Evolutionary conservation across 2,329 filamentous ascomycete species (phyloP).

Genomic region (Diaporthe amygdali): DNA sequence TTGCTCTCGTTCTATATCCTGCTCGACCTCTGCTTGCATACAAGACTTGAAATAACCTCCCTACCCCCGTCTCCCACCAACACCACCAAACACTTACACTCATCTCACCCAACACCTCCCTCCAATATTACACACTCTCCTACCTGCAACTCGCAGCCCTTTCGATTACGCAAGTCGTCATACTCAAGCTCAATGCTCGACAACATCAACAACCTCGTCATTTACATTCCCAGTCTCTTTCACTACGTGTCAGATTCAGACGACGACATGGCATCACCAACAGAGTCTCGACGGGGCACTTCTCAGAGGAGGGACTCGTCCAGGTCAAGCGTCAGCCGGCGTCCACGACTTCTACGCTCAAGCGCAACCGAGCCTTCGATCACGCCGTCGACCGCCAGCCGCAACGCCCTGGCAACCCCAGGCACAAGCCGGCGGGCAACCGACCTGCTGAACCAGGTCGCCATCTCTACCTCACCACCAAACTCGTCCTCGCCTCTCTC

Average conservation of each 20-base stretch:
- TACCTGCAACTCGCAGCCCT: neutral
- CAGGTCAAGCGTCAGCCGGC: constrained; percentile 44
- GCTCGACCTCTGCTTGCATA: neutral
- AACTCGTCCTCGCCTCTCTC: constrained; percentile 40
- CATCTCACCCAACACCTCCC: neutral
- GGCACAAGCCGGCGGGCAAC: constrained; percentile 56
- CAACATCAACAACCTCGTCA: constrained; percentile 25
- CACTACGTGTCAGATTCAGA: constrained; percentile 22
- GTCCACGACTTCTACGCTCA: constrained; percentile 60
- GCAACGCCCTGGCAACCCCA: constrained; percentile 54
- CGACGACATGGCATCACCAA: constrained; percentile 36
- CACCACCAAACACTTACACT: neutral
- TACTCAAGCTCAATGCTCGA: constrained; percentile 19
- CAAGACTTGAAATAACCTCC: constrained; percentile 10
- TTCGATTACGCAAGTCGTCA: neutral
- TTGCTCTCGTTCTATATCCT: neutral
- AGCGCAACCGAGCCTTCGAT: constrained; percentile 63
- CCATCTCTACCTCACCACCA: constrained; percentile 49
- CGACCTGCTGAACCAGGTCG: constrained; percentile 60
- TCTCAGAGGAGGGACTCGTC: constrained; percentile 46
- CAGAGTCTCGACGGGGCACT: constrained; percentile 38
- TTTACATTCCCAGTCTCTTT: constrained; percentile 24
- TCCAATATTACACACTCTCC: neutral
- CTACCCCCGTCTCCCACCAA: neutral
- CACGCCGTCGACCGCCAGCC: constrained; percentile 58